phyloP scores from a whole-genome alignment of 306 rosid genomes.

The Adenanthera pavonina region DNA sequence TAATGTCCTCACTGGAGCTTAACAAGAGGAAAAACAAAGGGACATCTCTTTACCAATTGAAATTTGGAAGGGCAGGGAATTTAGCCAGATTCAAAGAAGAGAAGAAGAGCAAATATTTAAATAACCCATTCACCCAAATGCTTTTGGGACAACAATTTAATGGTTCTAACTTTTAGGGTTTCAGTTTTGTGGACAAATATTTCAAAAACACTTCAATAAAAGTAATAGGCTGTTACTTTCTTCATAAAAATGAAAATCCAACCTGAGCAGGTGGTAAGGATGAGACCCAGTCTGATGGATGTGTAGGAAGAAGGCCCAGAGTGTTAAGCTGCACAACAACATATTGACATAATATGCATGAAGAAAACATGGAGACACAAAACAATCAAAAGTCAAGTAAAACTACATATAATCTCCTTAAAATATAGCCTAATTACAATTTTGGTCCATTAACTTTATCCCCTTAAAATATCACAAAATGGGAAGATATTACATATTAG shows the following conservation, averaged over 20 bases:
- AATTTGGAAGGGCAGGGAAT: constrained; percentile 29
- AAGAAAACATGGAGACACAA: constrained; percentile 4
- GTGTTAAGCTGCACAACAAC: constrained; percentile 78
- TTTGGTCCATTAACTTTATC: background rate
- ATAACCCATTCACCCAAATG: constrained; percentile 1
- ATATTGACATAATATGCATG: background rate
- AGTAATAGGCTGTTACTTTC: constrained; percentile 5
- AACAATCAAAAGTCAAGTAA: constrained; percentile 8
- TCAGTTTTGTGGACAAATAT: constrained; percentile 5
- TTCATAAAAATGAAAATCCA: constrained; percentile 29
- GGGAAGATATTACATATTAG: background rate
- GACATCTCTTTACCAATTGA: background rate
- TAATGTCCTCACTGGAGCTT: background rate
- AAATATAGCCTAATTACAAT: background rate
- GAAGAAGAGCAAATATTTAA: constrained; percentile 20
- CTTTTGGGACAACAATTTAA: constrained; percentile 13
- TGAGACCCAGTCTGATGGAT: constrained; percentile 97
- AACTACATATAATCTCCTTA: background rate
- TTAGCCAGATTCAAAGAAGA: constrained; percentile 2
- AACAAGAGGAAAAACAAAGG: constrained; percentile 10
- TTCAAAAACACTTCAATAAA: constrained; percentile 2
- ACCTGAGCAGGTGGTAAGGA: constrained; percentile 96
- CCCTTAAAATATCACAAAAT: background rate
- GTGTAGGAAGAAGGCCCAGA: constrained; percentile 95
- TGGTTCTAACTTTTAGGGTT: constrained; percentile 13